Percentiles rank a stretch among this genome's conserved stretches.
These are phyloP conservation scores for Selenicereus undatus DNA, from an alignment of 148 eudicot species.

Conservation along the genomic window DNA sequence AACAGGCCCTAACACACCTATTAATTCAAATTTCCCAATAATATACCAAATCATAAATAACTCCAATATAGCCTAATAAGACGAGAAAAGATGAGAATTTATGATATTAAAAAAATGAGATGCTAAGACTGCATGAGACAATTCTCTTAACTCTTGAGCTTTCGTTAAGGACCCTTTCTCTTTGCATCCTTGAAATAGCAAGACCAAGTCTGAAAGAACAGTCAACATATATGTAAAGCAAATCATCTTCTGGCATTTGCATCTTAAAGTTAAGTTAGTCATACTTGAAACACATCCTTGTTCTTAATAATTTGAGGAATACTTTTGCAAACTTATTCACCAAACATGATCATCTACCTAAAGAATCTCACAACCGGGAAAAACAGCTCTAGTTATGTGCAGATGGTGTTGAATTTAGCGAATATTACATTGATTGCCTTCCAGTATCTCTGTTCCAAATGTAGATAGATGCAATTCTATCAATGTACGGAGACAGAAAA, in stretches of 20 bases:
- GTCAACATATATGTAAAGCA: not conserved
- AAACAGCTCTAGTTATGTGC: not conserved
- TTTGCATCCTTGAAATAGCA: too few relatives aligned
- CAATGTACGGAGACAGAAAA: not conserved
- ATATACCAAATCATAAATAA: too few relatives aligned
- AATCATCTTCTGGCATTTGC: not conserved
- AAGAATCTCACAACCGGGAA: not conserved
- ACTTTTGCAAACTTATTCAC: not conserved
- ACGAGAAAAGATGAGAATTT: too few relatives aligned
- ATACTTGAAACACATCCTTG: not conserved
- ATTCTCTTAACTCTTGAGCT: too few relatives aligned
- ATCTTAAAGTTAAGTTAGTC: not conserved
- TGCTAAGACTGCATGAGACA: too few relatives aligned
- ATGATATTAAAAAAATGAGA: too few relatives aligned
- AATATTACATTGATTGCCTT: not conserved
- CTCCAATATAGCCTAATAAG: too few relatives aligned
- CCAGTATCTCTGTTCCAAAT: not conserved
- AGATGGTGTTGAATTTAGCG: not conserved
- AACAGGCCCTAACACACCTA: too few relatives aligned
- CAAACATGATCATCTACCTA: not conserved
- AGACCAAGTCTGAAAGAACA: too few relatives aligned
- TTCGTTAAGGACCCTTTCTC: too few relatives aligned
- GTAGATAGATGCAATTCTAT: not conserved
- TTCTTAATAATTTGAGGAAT: not conserved
- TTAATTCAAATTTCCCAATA: too few relatives aligned